Conservation (phyloP, 768 basidiomycete genomes). For the Termitomyces sp. region DNA sequence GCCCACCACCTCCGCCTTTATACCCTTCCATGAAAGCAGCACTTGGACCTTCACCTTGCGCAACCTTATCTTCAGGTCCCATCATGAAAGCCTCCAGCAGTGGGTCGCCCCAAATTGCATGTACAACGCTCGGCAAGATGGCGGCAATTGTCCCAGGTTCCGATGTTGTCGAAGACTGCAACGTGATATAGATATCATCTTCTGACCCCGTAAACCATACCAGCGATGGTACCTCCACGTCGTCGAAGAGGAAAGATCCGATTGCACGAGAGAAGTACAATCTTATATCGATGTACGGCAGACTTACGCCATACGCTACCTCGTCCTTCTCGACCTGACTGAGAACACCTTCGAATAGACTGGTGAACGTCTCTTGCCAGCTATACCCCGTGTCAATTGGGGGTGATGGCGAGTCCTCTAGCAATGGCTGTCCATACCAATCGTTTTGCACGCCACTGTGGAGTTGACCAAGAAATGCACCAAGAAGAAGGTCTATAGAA, state of each 20-base stretch:
- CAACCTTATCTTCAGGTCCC: constrained; percentile 10
- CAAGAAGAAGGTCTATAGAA: constrained; percentile 58
- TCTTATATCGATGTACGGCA: constrained; percentile 44
- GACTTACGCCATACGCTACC: constrained; percentile 17
- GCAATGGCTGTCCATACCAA: constrained; percentile 59
- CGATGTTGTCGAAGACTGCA: constrained; percentile 17
- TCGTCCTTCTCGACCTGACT: constrained; percentile 31
- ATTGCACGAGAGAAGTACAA: constrained; percentile 63
- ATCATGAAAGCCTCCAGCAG: constrained; percentile 66
- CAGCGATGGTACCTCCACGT: constrained; percentile 67
- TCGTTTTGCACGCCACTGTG: constrained; percentile 70
- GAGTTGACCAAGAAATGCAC: constrained; percentile 56
- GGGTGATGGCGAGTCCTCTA: constrained; percentile 13
- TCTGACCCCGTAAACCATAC: constrained; percentile 61
- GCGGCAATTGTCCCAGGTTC: constrained; percentile 32
- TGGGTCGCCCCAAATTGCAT: constrained; percentile 76
- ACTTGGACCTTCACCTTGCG: constrained; percentile 34
- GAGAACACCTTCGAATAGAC: constrained; percentile 55
- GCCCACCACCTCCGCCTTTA: constrained; percentile 40
- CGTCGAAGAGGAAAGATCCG: constrained; percentile 72
- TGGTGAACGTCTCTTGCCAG: constrained; percentile 76
- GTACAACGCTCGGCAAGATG: constrained; percentile 48
- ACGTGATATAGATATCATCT: constrained; percentile 52
- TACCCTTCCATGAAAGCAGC: constrained; percentile 62
- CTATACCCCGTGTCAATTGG: constrained; percentile 47